Conservation (phyloP, 2,329 filamentous ascomycete genomes). For the Arthrobotrys sphaeroides region DNA sequence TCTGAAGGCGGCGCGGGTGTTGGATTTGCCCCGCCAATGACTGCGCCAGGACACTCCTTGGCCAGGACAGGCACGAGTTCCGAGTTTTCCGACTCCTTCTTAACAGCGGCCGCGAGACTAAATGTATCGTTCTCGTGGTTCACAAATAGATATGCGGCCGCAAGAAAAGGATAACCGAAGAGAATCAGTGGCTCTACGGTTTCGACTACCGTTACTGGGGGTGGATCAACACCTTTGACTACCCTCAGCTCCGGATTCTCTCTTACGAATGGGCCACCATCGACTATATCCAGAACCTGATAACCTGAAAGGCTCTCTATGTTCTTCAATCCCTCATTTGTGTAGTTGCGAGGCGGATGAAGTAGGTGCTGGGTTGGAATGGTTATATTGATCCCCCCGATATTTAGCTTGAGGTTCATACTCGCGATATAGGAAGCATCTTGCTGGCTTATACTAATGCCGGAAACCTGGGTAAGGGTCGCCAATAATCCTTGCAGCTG, state of each 20-base stretch:
- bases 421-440: background rate
- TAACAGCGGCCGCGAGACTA: background rate
- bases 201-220: background rate
- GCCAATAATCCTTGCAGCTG: background rate
- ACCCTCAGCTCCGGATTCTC: too few species aligned
- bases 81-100: background rate
- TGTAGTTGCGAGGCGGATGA: background rate
- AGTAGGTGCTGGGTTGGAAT: background rate
- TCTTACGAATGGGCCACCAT: background rate
- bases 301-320: background rate
- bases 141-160: constrained; percentile 1
- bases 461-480: background rate
- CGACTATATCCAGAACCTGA: background rate
- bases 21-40: background rate
- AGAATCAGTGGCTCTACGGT: background rate
- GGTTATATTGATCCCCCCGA: background rate
- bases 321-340: background rate
- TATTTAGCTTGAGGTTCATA: background rate
- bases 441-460: background rate
- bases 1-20: background rate
- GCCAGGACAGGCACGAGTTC: background rate
- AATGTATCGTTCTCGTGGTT: constrained; percentile 9
- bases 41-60: background rate
- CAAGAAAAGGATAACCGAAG: constrained; percentile 15
- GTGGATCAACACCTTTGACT: too few species aligned